phyloP scores from a whole-genome alignment of 352 stramenopile genomes.

The Phytophthora boehmeriae region DNA sequence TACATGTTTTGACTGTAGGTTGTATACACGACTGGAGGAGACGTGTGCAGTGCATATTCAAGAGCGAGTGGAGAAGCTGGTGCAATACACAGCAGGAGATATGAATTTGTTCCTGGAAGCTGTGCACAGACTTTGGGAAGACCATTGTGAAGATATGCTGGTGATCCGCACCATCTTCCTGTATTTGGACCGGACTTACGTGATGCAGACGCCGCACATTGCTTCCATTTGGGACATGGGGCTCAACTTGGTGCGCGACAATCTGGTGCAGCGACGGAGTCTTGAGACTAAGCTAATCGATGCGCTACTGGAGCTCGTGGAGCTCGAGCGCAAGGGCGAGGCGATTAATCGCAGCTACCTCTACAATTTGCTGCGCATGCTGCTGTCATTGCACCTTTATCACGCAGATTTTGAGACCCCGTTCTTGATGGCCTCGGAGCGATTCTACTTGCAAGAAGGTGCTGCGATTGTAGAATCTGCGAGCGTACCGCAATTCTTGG shows the following conservation, averaged over 20 bases:
- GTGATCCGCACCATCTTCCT: slow-evolving; percentile 94
- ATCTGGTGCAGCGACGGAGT: slow-evolving; percentile 55
- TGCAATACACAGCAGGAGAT: slow-evolving; percentile 65
- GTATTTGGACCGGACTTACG: slow-evolving; percentile 92
- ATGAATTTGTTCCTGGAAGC: slow-evolving; percentile 75
- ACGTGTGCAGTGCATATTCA: slow-evolving; percentile 75
- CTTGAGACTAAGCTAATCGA: slow-evolving; percentile 78
- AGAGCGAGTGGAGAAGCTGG: slow-evolving; percentile 58
- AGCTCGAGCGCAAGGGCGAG: slow-evolving; percentile 88
- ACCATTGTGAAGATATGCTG: slow-evolving; percentile 93
- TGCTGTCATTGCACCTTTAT: slow-evolving; percentile 87
- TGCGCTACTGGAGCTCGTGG: slow-evolving; percentile 82
- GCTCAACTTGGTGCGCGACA: slow-evolving; percentile 69
- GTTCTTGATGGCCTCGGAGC: slow-evolving; percentile 87
- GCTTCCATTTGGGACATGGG: slow-evolving; percentile 93
- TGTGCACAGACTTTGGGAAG: slow-evolving; percentile 86
- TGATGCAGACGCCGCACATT: slow-evolving; percentile 86
- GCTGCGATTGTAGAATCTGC: slow-evolving; percentile 53
- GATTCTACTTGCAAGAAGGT: slow-evolving; percentile 89
- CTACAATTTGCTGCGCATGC: slow-evolving; percentile 84
- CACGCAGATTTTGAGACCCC: slow-evolving; percentile 83
- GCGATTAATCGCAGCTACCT: slow-evolving; percentile 84
- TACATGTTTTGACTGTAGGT: slow-evolving; percentile 20
- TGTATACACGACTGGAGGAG: slow-evolving; percentile 72
- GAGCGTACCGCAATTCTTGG: slow-evolving; percentile 86